phyloP scores from a whole-genome alignment of 2,329 filamentous ascomycete genomes.

The Domatiomyces catenatus region DNA sequence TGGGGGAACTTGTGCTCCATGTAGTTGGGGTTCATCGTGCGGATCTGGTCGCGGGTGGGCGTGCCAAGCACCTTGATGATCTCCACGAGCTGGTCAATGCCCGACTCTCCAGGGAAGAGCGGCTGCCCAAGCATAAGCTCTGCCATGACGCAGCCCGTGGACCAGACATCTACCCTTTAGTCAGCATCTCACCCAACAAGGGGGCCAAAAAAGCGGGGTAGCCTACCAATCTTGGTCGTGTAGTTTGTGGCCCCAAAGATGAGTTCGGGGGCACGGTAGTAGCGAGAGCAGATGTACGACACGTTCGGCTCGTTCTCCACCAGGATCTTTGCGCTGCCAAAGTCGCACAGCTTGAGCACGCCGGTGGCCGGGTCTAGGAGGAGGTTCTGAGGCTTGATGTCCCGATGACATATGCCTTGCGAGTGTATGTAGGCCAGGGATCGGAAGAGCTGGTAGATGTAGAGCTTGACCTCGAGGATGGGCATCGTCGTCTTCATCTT shows the following conservation, averaged over 20 bases:
- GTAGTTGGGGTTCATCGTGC: conserved; percentile 99
- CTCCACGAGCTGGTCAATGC: conserved; percentile 95
- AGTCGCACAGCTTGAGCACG: conserved; percentile 93
- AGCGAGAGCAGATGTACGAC: conserved; percentile 97
- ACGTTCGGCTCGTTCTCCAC: conserved; percentile 98
- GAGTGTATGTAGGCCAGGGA: conserved; percentile 98
- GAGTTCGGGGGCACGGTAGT: conserved; percentile 93
- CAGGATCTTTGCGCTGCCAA: conserved; percentile 95
- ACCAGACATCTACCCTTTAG: conserved; percentile 74
- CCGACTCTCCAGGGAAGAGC: conserved; percentile 92
- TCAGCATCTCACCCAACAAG: conserved; percentile 6
- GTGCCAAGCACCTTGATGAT: conserved; percentile 99
- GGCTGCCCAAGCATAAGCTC: conserved; percentile 98
- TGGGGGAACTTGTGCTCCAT: conserved; percentile 99
- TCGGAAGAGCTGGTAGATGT: conserved; percentile 98
- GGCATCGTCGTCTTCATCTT: conserved; percentile 99
- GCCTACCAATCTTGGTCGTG: conserved; percentile 95
- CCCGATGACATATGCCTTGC: conserved; percentile 94
- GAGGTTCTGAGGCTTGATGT: conserved; percentile 98
- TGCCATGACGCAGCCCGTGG: conserved; percentile 97
- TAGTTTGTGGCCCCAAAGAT: conserved; percentile 99
- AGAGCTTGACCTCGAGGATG: conserved; percentile 95
- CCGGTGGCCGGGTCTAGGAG: conserved; percentile 82
- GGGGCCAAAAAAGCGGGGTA: conserved; percentile 6
- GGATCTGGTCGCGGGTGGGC: conserved; percentile 91